A percentile compares a stretch with the other conserved stretches of the same genome.
These are phyloP conservation scores for Calonectria crousiana DNA, from an alignment of 2,329 filamentous ascomycete genomes.

Conservation along the genomic window DNA sequence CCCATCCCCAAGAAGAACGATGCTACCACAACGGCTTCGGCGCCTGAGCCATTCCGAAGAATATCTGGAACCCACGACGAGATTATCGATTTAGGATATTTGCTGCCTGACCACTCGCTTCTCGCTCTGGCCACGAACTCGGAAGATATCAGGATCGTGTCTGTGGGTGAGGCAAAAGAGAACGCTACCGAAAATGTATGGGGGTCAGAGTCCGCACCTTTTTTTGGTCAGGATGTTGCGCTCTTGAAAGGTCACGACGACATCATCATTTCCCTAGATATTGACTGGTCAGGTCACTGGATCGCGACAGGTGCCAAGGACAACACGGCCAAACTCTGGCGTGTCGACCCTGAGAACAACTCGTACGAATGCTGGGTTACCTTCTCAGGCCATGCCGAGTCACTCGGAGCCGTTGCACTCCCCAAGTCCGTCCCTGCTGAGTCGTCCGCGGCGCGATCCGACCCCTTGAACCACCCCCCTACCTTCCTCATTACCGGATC, in stretches of 20 bases:
- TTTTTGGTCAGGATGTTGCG: slow-evolving; percentile 91
- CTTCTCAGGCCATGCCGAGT: slow-evolving; percentile 94
- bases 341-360: slow-evolving; percentile 79
- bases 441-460: slow-evolving; percentile 76
- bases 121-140: slow-evolving; percentile 95
- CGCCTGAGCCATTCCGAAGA: slow-evolving; percentile 72
- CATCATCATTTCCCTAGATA: slow-evolving; percentile 93
- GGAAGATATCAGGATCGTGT: slow-evolving; percentile 91
- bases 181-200: slow-evolving; percentile 38
- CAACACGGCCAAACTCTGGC: slow-evolving; percentile 93
- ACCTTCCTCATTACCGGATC: slow-evolving; percentile 90
- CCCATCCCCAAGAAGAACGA: slow-evolving; percentile 57
- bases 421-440: slow-evolving; percentile 77
- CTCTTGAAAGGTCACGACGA: slow-evolving; percentile 92
- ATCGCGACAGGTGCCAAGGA: slow-evolving; percentile 96
- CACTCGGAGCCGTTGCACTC: slow-evolving; percentile 88
- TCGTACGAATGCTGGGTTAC: slow-evolving; percentile 84
- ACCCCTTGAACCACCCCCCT: slow-evolving; percentile 84
- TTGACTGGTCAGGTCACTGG: slow-evolving; percentile 98
- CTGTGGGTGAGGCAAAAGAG: slow-evolving; percentile 63
- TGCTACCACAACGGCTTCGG: slow-evolving; percentile 47
- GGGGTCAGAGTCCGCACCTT: slow-evolving; percentile 56
- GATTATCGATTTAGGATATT: slow-evolving; percentile 92
- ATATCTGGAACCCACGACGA: slow-evolving; percentile 98
- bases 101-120: slow-evolving; percentile 83